Conservation (phyloP, 306 rosid genomes). For the Benincasa hispida region DNA sequence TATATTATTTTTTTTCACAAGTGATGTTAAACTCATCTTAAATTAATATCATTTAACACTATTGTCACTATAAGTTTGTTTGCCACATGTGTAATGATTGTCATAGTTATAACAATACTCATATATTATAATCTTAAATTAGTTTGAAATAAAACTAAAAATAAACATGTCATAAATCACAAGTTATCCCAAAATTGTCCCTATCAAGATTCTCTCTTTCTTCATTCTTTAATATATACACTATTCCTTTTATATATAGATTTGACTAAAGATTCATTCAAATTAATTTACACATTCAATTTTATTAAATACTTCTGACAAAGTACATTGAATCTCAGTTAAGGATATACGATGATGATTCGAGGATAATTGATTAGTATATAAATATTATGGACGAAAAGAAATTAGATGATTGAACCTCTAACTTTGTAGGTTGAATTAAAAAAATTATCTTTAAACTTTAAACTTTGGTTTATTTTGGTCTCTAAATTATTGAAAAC, state of each 20-base stretch:
- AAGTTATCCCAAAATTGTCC: neutral
- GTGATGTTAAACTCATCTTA: too few species aligned
- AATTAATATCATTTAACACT: neutral
- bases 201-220: neutral
- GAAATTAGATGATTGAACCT: too few species aligned
- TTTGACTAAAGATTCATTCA: neutral
- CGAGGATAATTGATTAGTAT: too few species aligned
- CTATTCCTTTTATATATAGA: neutral
- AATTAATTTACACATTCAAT: neutral
- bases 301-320: too few species aligned
- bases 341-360: too few species aligned
- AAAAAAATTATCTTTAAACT: too few species aligned
- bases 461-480: too few species aligned
- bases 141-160: neutral
- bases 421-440: too few species aligned
- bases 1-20: too few species aligned
- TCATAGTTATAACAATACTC: neutral
- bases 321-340: too few species aligned
- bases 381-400: too few species aligned
- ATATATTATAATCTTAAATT: neutral
- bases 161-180: neutral
- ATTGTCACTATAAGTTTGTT: neutral
- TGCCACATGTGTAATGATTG: neutral
- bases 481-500: too few species aligned
- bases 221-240: neutral